Percentiles rank a stretch among this genome's conserved stretches.
Conservation (phyloP, 1,284 basidiomycete species). For the Trichosporon asahii region DNA sequence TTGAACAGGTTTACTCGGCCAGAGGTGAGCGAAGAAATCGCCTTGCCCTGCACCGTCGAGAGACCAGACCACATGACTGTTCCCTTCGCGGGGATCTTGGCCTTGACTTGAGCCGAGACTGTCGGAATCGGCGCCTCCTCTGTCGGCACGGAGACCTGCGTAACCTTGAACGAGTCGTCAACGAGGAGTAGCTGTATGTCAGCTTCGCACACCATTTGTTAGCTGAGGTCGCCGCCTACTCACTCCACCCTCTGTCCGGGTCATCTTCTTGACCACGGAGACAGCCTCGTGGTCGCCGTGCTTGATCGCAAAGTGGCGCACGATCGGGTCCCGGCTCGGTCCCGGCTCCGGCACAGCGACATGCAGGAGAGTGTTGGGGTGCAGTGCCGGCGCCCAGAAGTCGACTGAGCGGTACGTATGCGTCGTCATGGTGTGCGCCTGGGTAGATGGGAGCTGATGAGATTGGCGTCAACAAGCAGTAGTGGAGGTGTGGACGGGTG, state of each 20-base stretch:
- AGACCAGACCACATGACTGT: slow-evolving; percentile 23
- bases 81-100: slow-evolving; percentile 15
- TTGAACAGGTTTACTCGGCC: slow-evolving; percentile 36
- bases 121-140: slow-evolving; percentile 18
- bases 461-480: neutral
- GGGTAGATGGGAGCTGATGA: neutral
- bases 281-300: slow-evolving; percentile 37
- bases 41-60: slow-evolving; percentile 23
- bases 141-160: slow-evolving; percentile 28
- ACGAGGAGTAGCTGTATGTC: slow-evolving; percentile 33
- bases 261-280: slow-evolving; percentile 40
- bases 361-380: slow-evolving; percentile 47
- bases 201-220: neutral
- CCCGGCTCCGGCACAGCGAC: slow-evolving; percentile 39
- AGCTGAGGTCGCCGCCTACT: neutral
- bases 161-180: slow-evolving; percentile 42
- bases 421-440: slow-evolving; percentile 17
- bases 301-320: slow-evolving; percentile 44
- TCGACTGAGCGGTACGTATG: slow-evolving; percentile 30
- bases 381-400: slow-evolving; percentile 47
- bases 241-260: slow-evolving; percentile 20
- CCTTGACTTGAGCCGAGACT: slow-evolving; percentile 16
- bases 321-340: slow-evolving; percentile 36
- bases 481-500: neutral
- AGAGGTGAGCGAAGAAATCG: slow-evolving; percentile 44